Evolutionary conservation across 2,329 filamentous ascomycete genomes (phyloP).

Genomic region (Botrytis aclada): DNA sequence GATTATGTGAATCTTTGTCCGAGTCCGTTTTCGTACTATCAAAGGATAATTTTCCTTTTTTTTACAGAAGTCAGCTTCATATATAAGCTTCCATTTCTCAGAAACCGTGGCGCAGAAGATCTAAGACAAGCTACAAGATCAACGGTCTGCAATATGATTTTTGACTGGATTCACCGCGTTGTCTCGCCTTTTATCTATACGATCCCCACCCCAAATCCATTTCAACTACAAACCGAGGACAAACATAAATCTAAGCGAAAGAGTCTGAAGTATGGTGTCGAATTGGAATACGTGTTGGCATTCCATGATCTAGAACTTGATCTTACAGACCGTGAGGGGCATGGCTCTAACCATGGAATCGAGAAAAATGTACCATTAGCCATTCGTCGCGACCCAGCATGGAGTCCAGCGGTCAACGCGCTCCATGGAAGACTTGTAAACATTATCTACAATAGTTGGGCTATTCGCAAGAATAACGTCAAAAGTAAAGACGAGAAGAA

Average conservation of each 20-base stretch:
- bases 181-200: not conserved
- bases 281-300: conserved; percentile 32
- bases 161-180: not conserved
- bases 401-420: conserved; percentile 12
- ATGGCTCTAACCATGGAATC: not conserved
- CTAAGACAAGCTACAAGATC: not conserved
- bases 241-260: not conserved
- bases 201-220: not conserved
- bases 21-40: conserved; percentile 14
- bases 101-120: not conserved
- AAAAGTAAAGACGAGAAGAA: not conserved
- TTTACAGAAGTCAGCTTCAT: not conserved
- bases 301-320: conserved; percentile 27
- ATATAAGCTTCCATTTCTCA: not conserved
- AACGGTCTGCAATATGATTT: not conserved
- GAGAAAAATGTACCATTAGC: conserved; percentile 22
- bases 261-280: conserved; percentile 26
- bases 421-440: conserved; percentile 9
- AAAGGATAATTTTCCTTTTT: conserved; percentile 6
- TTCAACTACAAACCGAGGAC: not conserved
- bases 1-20: conserved; percentile 1
- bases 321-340: conserved; percentile 9
- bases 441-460: conserved; percentile 30
- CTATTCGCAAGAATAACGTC: not conserved
- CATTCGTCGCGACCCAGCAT: conserved; percentile 14